These are phyloP conservation scores for Kodamaea laetipori DNA, from an alignment of 805 yeast species.

Conservation along the genomic window DNA sequence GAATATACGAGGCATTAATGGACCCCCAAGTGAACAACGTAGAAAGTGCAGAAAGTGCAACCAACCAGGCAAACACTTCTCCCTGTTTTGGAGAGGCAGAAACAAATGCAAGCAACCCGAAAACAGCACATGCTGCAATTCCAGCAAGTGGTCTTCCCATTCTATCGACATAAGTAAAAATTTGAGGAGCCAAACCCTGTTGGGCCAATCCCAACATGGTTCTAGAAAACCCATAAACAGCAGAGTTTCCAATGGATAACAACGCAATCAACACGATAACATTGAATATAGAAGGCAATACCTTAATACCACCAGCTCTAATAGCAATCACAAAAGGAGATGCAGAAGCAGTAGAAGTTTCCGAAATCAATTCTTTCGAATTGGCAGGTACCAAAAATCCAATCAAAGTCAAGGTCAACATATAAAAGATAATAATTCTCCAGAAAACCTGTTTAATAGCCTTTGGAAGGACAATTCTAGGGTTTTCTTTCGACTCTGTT, in stretches of 20 bases:
- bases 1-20: constrained; percentile 26
- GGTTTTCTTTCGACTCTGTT: constrained; percentile 37
- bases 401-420: constrained; percentile 42
- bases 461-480: constrained; percentile 40
- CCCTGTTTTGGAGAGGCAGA: constrained; percentile 41
- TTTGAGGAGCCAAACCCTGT: constrained; percentile 42
- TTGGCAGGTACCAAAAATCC: constrained; percentile 42
- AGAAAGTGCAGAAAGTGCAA: constrained; percentile 29
- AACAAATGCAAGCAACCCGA: constrained; percentile 43
- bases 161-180: constrained; percentile 40
- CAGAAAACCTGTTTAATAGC: constrained; percentile 48
- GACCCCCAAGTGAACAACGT: constrained; percentile 34
- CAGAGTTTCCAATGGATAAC: constrained; percentile 45
- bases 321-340: constrained; percentile 48
- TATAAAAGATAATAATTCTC: constrained; percentile 42
- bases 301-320: constrained; percentile 42
- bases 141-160: constrained; percentile 45
- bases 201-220: constrained; percentile 42
- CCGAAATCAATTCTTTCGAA: constrained; percentile 27
- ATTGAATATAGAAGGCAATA: constrained; percentile 45
- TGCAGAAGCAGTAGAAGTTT: constrained; percentile 35
- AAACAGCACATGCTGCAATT: constrained; percentile 32
- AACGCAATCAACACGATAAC: constrained; percentile 44
- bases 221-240: constrained; percentile 46
- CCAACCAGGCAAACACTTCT: constrained; percentile 36